phyloP scores from a whole-genome alignment of 192 early-diverging fungal genomes.

The Spizellomyces sp. region DNA sequence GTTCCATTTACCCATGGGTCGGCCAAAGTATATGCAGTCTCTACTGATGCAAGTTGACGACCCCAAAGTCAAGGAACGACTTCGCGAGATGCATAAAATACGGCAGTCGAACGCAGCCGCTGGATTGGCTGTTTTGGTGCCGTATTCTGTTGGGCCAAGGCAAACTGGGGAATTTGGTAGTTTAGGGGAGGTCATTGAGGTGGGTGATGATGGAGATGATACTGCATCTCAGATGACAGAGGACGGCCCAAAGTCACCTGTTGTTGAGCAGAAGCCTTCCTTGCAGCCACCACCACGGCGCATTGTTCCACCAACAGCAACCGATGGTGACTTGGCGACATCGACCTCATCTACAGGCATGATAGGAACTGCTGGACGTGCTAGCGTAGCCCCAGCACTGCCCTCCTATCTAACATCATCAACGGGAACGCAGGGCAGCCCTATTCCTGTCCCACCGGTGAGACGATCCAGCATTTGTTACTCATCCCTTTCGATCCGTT shows the following conservation, averaged over 20 bases:
- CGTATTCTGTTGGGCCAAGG: background rate
- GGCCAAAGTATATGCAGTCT: background rate
- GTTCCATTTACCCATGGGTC: slow-evolving; percentile 8
- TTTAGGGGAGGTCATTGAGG: background rate
- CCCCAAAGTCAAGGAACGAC: slow-evolving; percentile 2
- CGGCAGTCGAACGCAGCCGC: background rate
- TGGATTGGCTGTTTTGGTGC: slow-evolving; percentile 2
- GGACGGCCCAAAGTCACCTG: background rate
- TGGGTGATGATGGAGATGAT: background rate
- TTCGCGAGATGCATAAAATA: background rate
- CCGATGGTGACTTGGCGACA: background rate
- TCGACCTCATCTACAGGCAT: background rate
- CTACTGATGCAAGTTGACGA: slow-evolving; percentile 7
- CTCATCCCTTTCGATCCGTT: background rate
- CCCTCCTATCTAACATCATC: background rate
- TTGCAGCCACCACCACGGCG: background rate
- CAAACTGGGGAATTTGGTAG: too few relatives aligned
- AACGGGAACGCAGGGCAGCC: background rate
- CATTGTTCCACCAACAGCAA: background rate
- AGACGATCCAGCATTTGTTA: background rate
- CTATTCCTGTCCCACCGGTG: background rate
- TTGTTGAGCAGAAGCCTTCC: background rate
- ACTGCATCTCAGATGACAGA: background rate
- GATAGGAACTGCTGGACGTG: too few relatives aligned
- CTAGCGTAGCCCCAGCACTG: background rate